Evolutionary conservation across 306 rosid species (phyloP), one percentile per base, ranked within the genome.

Genomic region (Castanospermum australe): DNA sequence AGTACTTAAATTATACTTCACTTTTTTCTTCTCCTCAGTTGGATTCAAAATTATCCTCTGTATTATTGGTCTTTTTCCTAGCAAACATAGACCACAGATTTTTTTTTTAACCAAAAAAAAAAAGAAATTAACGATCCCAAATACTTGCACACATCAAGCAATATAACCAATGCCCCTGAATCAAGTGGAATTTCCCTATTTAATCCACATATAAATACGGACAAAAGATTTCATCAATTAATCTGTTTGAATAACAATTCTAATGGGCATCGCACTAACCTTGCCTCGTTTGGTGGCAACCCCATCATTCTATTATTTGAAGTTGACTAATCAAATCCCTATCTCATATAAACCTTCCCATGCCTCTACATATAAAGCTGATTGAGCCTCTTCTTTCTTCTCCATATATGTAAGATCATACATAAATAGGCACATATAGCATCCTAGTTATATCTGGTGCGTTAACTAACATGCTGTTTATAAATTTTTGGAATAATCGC

Each of bases 241-340:
- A 52, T 70, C 12, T 15, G 8, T 30, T 52, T 77, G 13, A 62
- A 52, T 33, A 42, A 30, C 47, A 71, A 77, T 9, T 22, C 22
- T 63, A 82, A 82, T 82, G 86, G 82, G 48, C 56, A 71, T 77
- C 45, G 71, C 93, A 89, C 91, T 33, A 76, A 35, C 39, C 6
- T 83, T 85, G 79, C 80, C 81, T 44, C 77, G 51, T 77, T 75
- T 72, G 86, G 85, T 50, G 85, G 77, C 83, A 69, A 71, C 85
- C 68, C 84, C 82, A 75, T 76, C 80, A 82, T 79, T 81, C 66
- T 82, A 76, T 41, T 42, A 48, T 77, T 74, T 72, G 67, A 75
- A 20, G 20, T 22, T 65, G 79, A 52, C 51, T 52, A 32, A 18
- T 6, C 10, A 20, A 22, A 10, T 61, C 5, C 22, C 51, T 36